Percentiles rank a stretch among this genome's conserved stretches.
phyloP scores from a whole-genome alignment of 805 yeast genomes.

The Zygotorulaspora sp. region DNA sequence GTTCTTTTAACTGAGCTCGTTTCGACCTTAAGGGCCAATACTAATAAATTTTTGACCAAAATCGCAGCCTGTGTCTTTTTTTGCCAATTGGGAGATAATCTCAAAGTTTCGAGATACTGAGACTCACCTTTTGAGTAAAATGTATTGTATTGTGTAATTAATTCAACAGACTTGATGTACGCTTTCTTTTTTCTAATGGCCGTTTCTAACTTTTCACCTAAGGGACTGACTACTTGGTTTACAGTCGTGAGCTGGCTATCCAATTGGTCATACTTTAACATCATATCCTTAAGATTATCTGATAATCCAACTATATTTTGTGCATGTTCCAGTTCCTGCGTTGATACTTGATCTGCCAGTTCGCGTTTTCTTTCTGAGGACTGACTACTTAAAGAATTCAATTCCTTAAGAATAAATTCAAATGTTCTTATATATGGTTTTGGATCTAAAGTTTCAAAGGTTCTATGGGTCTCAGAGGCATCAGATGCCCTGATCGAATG shows the following conservation, averaged over 20 bases:
- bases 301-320: slow-evolving; percentile 50
- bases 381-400: slow-evolving; percentile 56
- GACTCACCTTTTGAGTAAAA: slow-evolving; percentile 51
- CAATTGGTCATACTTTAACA: slow-evolving; percentile 23
- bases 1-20: slow-evolving; percentile 48
- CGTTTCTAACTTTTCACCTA: slow-evolving; percentile 62
- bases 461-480: slow-evolving; percentile 6
- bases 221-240: slow-evolving; percentile 56
- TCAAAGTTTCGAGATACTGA: slow-evolving; percentile 53
- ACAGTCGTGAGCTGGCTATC: slow-evolving; percentile 42
- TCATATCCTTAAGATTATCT: slow-evolving; percentile 20
- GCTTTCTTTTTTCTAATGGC: slow-evolving; percentile 71
- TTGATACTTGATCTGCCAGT: slow-evolving; percentile 54
- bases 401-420: slow-evolving; percentile 74
- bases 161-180: slow-evolving; percentile 63
- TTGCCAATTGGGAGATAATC: slow-evolving; percentile 49
- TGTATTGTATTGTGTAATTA: slow-evolving; percentile 71
- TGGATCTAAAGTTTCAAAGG: slow-evolving; percentile 56
- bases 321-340: slow-evolving; percentile 63
- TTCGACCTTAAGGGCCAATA: slow-evolving; percentile 60
- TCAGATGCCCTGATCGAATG: slow-evolving; percentile 34
- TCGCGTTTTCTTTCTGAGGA: slow-evolving; percentile 46
- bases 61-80: slow-evolving; percentile 57
- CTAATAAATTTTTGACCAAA: slow-evolving; percentile 58
- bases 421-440: slow-evolving; percentile 92